Evolutionary conservation across 2,329 filamentous ascomycete genomes (phyloP), one percentile per base, ranked within the genome.

Genomic region (Fusarium longipes): DNA sequence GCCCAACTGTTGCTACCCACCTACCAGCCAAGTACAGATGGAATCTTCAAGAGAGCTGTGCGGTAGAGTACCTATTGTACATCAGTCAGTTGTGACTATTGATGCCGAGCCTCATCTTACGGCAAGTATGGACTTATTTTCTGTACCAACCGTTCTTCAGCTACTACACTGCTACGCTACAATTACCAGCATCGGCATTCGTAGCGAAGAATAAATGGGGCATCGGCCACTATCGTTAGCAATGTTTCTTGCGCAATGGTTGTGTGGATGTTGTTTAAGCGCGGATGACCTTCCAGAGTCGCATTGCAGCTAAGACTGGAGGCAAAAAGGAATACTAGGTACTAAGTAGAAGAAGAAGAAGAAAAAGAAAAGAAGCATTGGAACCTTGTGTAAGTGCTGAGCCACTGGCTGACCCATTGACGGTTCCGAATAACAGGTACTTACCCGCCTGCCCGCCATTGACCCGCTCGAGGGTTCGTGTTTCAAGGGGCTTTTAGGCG

Each of bases 401-500:
- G 24, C 40, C 40, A 43, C 24, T 29, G n/a, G 15, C 17, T 24
- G 20, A 40, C 25, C 44, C 30, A 48, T 39, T 15, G n/a, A 39
- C 22, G 32, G 22, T 48, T 24, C 44, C 44, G 44, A 35, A 48
- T 24, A 35, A 20, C 30, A 24, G 32, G 30, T 35, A 35, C 44
- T 32, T 35, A 24, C 30, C 38, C 27, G 44, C 30, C 22, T 38
- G 15, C 18, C 44, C 44, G 44, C 30, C 22, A 35, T 48, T 25
- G 30, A 15, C 22, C 44, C 44, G 24, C 39, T n/a, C 22, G 22
- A 35, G 32, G 29, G 30, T 25, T 48, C 30, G 65, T 57, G 65
- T 68, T 68, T 68, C 63, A 68, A 65, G 65, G 65, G 65, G 64
- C 50, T 48, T 49, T 53, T 48, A 29, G 44, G 39, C 17, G 45